Evolutionary conservation across 306 rosid genomes (phyloP), one percentile per base, ranked within the genome.

Genomic region (Vachellia pachyceras): DNA sequence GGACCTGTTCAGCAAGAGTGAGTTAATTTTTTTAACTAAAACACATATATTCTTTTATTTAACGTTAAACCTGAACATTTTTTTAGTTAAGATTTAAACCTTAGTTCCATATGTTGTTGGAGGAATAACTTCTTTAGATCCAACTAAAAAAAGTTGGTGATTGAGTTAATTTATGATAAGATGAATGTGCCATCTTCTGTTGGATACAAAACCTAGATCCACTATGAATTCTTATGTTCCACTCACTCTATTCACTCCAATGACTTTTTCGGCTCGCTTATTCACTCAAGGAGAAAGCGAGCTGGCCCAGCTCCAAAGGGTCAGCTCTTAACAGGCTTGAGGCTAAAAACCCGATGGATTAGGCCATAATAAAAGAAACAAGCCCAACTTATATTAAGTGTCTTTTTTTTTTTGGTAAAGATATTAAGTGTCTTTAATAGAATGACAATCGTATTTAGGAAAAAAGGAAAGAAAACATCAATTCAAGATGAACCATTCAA

Each of bases 1-100:
- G 83, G 86, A 78, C 86, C 86, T 22, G 39, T 9, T 49, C 66
- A 50, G 71, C 6, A 35, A 65, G 25, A 22, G 33, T 29, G 33
- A 1, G 33, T 29, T 29, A 29, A 29, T 29, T 29, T 29, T 29
- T 29, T 29, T 29, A 2, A 29, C 33, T 29, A 29, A 29, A 29
- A 29, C 33, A 29, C 33, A 2, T 29, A 29, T 29, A 29, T 29
- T 29, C 2, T 29, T 2, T 29, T 29, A 29, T 29, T 29, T 29
- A 29, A 29, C 2, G 2, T 29, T 29, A 29, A 29, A 29, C 2
- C 1, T 29, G 2, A 29, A 29, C 33, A 29, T 29, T 29, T 29
- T 29, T 29, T 29, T 29, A 29, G 2, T 29, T 0, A 29, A 29
- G 2, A 29, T 29, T 29, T 29, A 2, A 29, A 29, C 2, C 1